Evolutionary conservation across 1,139 yeast species (phyloP), one percentile per base, ranked within the genome.

Genomic region (Taphrina pruni): DNA sequence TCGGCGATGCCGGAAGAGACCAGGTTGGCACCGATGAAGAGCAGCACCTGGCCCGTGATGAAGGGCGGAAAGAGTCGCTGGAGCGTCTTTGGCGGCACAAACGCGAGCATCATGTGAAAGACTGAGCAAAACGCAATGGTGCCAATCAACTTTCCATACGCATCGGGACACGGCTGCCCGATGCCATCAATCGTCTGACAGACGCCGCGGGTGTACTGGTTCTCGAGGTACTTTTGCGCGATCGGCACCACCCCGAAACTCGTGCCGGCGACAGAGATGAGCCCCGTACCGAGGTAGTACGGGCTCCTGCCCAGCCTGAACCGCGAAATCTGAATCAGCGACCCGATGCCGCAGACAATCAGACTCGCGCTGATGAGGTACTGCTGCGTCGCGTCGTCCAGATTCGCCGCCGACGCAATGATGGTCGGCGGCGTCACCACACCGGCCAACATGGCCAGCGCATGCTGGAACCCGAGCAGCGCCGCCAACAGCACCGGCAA

Each of bases 31-130:
- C 97, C 97, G 76, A 92, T 90, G 61, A 91, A 83, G 72, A 91
- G 79, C 46, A 91, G 96, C 65, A 91, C 97, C 1, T 97, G 96
- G 69, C 97, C 97, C 36, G 97, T 91, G 71, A 92, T 97, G 65
- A 90, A 81, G 50, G 96, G 91, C 36, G 97, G 97, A 81, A 92
- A 92, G 58, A 90, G 77, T 73, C 83, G 86, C 77, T 88, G 90
- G 74, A 92, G 83, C 20, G 83, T 74, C 70, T 81, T 83, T 1
- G 97, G 86, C 12, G 97, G 97, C 73, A 88, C 78, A 77, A 91
- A 91, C 1, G 96, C 87, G 68, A 89, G 78, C 8, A 83, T 74
- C 55, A 92, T 82, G 81, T 90, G 96, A 39, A 91, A 76, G 54
- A 92, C 81, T 0, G 91, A 88, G 79, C 96, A 89, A 20, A 87